Conservation (phyloP, 2,329 filamentous ascomycete species). For the Sporothrix luriei region DNA sequence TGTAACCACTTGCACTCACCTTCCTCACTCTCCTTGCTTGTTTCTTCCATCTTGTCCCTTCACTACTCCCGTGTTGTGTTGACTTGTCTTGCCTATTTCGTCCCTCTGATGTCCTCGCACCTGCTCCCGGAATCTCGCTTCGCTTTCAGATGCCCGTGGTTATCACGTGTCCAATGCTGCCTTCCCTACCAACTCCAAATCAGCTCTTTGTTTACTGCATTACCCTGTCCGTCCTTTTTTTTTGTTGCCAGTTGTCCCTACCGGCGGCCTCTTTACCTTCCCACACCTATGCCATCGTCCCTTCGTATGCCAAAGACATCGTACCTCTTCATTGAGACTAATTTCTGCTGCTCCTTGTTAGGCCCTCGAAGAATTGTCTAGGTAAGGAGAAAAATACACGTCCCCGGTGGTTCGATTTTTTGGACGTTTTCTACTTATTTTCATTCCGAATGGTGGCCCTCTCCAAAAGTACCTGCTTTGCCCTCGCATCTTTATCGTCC, state of each 20-base stretch:
- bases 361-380: slow-evolving; percentile 34
- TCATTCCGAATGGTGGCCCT: background rate
- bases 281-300: background rate
- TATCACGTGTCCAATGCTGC: background rate
- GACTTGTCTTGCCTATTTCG: slow-evolving; percentile 9
- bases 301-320: background rate
- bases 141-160: background rate
- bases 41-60: background rate
- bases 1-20: background rate
- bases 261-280: background rate
- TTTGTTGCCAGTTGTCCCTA: background rate
- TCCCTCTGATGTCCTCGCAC: background rate
- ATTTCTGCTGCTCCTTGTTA: slow-evolving; percentile 24
- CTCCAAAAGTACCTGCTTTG: background rate
- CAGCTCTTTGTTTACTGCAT: background rate
- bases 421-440: background rate
- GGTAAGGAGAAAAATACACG: slow-evolving; percentile 22
- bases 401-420: background rate
- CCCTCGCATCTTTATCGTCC: background rate
- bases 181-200: background rate
- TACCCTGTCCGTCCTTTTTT: slow-evolving; percentile 4
- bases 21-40: background rate
- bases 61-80: background rate
- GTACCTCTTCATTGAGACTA: slow-evolving; percentile 20
- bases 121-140: background rate